Evolutionary conservation across 2,329 filamentous ascomycete species (phyloP), one percentile per base, ranked within the genome.

Genomic region (Sordariomycetes sp.): DNA sequence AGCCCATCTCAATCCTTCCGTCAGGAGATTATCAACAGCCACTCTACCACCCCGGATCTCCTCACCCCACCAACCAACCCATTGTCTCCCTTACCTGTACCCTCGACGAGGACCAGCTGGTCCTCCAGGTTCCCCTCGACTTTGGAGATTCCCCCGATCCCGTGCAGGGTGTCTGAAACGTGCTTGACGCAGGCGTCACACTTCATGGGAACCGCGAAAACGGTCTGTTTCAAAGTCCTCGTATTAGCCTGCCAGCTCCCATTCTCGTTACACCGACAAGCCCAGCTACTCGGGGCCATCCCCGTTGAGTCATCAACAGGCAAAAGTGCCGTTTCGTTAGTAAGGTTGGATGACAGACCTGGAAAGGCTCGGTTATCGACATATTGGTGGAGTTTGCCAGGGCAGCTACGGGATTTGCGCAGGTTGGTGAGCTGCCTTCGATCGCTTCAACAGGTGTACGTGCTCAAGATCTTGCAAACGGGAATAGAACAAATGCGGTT

Each of bases 201-300:
- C 74, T 86, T 90, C 78, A 97, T 86, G 58, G 91, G 92, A 65
- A 97, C 94, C 62, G 93, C 91, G 72, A 97, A 97, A 63, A 93
- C 87, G 61, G 93, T 96, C 88, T 97, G 63, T 64, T 63, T 46
- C 54, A 53, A 56, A 43, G 34, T 59, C 37, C 16, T 32, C 32
- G 14, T 46, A 48, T 53, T 55, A 54, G 48, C 20, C 20, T 24
- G 18, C 22, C 43, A 34, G 20, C 24, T 6, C 10, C 32, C 16
- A 3, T 46, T n/a, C 28, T 54, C 28, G 25, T 51, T 43, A 24
- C 4, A 7, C 18, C 40, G 40, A 46, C 3, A n/a, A 40, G 12
- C 40, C 40, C 16, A 46, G 16, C 18, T n/a, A 7, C 40, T 43
- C 7, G 40, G 40, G 16, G 7, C 2, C 40, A 3, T 16, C 14